These are phyloP conservation scores for Trypanosomatidae sp. DNA, from an alignment of 208 protist species.

Conservation along the genomic window DNA sequence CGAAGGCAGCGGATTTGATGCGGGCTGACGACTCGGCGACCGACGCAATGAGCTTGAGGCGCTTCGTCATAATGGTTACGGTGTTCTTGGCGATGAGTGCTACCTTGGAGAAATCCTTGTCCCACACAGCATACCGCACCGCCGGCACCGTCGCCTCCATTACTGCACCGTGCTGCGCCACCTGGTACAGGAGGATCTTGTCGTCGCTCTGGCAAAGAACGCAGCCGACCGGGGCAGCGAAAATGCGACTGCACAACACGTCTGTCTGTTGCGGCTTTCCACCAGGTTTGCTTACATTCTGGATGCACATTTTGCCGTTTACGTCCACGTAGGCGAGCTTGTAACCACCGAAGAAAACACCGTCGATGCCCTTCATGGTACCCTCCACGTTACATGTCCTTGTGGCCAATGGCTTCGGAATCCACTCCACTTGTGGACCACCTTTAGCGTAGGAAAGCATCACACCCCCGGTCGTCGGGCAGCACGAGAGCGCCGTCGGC, in stretches of 20 bases:
- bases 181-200: constrained; percentile 93
- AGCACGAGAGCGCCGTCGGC: constrained; percentile 59
- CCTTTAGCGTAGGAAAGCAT: constrained; percentile 50
- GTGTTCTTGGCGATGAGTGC: constrained; percentile 92
- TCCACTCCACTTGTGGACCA: constrained; percentile 35
- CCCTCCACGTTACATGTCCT: constrained; percentile 12
- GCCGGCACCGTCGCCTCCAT: constrained; percentile 52
- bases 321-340: constrained; percentile 95
- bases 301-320: constrained; percentile 81
- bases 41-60: constrained; percentile 90
- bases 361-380: constrained; percentile 59
- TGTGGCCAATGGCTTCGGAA: constrained; percentile 19
- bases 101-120: constrained; percentile 86
- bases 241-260: constrained; percentile 70
- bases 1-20: constrained; percentile 95
- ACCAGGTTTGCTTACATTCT: constrained; percentile 80
- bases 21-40: constrained; percentile 92
- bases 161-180: constrained; percentile 90
- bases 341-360: constrained; percentile 95
- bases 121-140: constrained; percentile 96
- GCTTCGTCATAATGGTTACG: constrained; percentile 89
- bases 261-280: constrained; percentile 65
- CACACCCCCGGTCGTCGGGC: constrained; percentile 47
- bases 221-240: constrained; percentile 68
- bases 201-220: constrained; percentile 86